Percentiles rank a stretch among this genome's conserved stretches.
Evolutionary conservation across 495 filamentous ascomycete genomes (phyloP).

Genomic region (Pyronema omphalodes): DNA sequence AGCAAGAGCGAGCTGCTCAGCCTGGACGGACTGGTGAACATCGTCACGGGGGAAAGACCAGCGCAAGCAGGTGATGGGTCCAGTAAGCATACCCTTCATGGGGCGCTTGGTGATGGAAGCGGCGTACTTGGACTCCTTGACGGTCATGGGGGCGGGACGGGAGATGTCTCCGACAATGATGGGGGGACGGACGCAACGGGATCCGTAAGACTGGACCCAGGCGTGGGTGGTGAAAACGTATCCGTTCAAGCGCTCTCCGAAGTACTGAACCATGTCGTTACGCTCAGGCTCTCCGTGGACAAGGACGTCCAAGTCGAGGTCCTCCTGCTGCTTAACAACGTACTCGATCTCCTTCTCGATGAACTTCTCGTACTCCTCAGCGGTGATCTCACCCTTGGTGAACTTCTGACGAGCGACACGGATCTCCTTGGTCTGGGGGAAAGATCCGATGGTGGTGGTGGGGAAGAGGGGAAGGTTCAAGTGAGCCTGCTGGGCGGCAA

Average conservation of each 20-base stretch:
- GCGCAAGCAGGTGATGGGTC: slow-evolving; percentile 91
- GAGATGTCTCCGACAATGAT: slow-evolving; percentile 98
- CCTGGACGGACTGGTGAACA: slow-evolving; percentile 95
- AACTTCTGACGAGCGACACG: slow-evolving; percentile 89
- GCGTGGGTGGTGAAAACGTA: slow-evolving; percentile 98
- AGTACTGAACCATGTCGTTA: slow-evolving; percentile 99
- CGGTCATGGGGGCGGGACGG: slow-evolving; percentile 89
- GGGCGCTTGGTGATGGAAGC: slow-evolving; percentile 91
- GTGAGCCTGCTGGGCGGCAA: slow-evolving; percentile 64
- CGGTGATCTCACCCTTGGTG: slow-evolving; percentile 90
- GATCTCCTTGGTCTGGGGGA: slow-evolving; percentile 98
- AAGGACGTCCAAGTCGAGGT: slow-evolving; percentile 86
- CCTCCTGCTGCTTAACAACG: slow-evolving; percentile 88
- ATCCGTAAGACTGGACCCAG: slow-evolving; percentile 97
- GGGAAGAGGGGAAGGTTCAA: slow-evolving; percentile 92
- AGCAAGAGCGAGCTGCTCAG: slow-evolving; percentile 92
- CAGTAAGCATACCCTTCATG: slow-evolving; percentile 98
- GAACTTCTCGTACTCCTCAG: slow-evolving; percentile 87
- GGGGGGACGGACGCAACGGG: slow-evolving; percentile 90
- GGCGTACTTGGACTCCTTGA: slow-evolving; percentile 99
- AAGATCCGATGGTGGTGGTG: slow-evolving; percentile 96
- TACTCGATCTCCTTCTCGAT: slow-evolving; percentile 94
- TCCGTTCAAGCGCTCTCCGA: slow-evolving; percentile 87
- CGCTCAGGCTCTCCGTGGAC: slow-evolving; percentile 98
- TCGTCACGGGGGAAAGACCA: slow-evolving; percentile 99